Base-by-base conservation (phyloP, 495 filamentous ascomycete species). In the Lindgomyces ingoldianus region DNA sequence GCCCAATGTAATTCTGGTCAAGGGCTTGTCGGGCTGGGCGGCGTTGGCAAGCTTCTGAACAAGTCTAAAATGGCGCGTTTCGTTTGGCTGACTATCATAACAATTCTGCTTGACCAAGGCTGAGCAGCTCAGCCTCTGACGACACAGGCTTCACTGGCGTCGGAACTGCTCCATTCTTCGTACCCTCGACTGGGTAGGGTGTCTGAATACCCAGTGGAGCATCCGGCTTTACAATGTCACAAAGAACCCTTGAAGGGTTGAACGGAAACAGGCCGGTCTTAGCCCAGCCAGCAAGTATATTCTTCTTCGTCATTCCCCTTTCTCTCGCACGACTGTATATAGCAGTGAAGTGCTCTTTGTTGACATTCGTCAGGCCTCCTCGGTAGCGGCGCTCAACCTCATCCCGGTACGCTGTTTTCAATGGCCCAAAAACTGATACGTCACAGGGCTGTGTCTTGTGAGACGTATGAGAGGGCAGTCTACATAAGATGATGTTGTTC, bases 1-100 rank as follows among this genome's bases (percentile, higher is more conserved):
- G 26, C 55, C 25, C 33, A 46, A 46, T 44, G 18, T 58, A 21
- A 24, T 58, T 21, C 29, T 58, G 39, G 24, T 58, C 39, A 24
- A 59, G 56, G 39, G 56, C 36, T 1, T 47, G 41, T 30, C 18
- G 11, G 36, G 56, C 36, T 62, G 14, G 25, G 59, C 59, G 18
- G 59, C 39, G 45, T 44, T 62, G 1, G 2, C 30, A 16, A 54
- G 59, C 59, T 62, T 62, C 48, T 62, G 39, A 24, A 62, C 39
- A 46, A 53, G 30, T 33, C 30, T 53, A 18, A 45, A 3, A 10
- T 33, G 22, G 57, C 57, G 57, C 49, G 26, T 9, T 60, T 39
- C 29, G 19, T 30, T 52, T 22, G 27, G 11, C 25, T 52, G n/a
- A n/a, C n/a, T 24, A 62, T 62, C 24, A 54, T 41, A 6, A 16